These are phyloP conservation scores for Urochloa ruziziensis DNA, from an alignment of 176 grass and related monocot genomes.

Conservation along the genomic window DNA sequence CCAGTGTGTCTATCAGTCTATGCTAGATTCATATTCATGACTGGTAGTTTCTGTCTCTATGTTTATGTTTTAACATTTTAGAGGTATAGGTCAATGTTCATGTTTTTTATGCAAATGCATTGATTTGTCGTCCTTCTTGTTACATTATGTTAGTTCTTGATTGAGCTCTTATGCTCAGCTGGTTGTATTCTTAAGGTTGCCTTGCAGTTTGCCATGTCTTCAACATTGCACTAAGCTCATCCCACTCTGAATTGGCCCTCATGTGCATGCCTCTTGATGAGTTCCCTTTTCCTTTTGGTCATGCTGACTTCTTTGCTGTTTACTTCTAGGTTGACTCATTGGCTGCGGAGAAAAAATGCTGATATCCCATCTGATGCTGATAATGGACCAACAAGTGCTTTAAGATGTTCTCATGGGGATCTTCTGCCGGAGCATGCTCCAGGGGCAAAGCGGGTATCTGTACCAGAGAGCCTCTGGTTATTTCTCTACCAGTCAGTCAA, in stretches of 20 bases:
- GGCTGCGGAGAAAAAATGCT: slow-evolving; percentile 84
- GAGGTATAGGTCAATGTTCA: neutral
- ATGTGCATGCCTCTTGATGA: neutral
- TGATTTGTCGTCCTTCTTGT: neutral
- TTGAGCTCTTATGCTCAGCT: neutral
- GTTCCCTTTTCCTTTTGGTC: neutral
- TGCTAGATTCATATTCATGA: no score
- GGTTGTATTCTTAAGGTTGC: slow-evolving; percentile 22
- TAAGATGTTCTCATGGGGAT: slow-evolving; percentile 72
- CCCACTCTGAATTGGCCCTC: neutral
- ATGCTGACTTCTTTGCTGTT: slow-evolving; percentile 18
- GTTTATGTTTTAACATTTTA: neutral
- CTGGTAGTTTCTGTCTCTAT: no score
- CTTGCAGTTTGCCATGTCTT: slow-evolving; percentile 2
- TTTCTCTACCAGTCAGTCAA: slow-evolving; percentile 71
- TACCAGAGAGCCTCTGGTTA: slow-evolving; percentile 78
- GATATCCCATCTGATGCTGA: slow-evolving; percentile 71
- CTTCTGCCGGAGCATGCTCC: slow-evolving; percentile 83
- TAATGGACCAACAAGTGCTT: slow-evolving; percentile 73
- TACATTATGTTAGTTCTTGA: slow-evolving; percentile 11
- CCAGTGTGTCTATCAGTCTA: neutral
- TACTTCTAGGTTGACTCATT: slow-evolving; percentile 71
- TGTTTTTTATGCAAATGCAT: slow-evolving; percentile 6
- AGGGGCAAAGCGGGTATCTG: slow-evolving; percentile 82
- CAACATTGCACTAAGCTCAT: neutral